Evolutionary conservation across 73 alveolate species (phyloP).

Genomic region (Symbiodinium natans): DNA sequence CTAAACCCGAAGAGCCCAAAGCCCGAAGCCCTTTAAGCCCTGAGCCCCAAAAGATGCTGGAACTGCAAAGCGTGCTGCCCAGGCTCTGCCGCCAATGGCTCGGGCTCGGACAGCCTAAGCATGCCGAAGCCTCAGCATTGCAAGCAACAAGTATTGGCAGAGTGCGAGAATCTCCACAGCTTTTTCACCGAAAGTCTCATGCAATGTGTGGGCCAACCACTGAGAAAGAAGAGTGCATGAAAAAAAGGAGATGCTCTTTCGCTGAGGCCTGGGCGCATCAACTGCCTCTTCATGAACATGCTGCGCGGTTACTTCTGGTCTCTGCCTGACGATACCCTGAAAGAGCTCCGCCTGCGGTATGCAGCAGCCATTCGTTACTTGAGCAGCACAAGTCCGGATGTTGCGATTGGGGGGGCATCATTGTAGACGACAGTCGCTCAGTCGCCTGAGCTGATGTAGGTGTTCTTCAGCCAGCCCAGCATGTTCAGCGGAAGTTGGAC

Average conservation of each 20-base stretch:
- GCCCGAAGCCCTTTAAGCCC: too few species aligned
- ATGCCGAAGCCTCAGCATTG: background rate
- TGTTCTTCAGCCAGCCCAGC: constrained; percentile 30
- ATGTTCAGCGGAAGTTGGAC: constrained; percentile 5
- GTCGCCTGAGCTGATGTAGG: too few species aligned
- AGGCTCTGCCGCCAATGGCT: background rate
- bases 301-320: constrained; percentile 90
- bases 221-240: too few species aligned
- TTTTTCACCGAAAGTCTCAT: too few species aligned
- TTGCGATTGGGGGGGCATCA: too few species aligned
- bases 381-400: too few species aligned
- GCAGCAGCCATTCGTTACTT: constrained; percentile 48
- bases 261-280: constrained; percentile 80
- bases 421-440: too few species aligned
- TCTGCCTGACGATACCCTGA: constrained; percentile 32
- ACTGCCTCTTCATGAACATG: constrained; percentile 89
- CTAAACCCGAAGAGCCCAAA: too few species aligned
- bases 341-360: constrained; percentile 21
- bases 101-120: background rate
- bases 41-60: too few species aligned
- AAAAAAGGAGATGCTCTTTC: too few species aligned
- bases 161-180: too few species aligned
- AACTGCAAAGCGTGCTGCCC: background rate
- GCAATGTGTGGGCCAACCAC: too few species aligned
- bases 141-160: background rate